Percentiles rank a stretch among this genome's conserved stretches.
phyloP scores from a whole-genome alignment of 192 early-diverging fungal genomes.

The Gamsiella multidivaricata region DNA sequence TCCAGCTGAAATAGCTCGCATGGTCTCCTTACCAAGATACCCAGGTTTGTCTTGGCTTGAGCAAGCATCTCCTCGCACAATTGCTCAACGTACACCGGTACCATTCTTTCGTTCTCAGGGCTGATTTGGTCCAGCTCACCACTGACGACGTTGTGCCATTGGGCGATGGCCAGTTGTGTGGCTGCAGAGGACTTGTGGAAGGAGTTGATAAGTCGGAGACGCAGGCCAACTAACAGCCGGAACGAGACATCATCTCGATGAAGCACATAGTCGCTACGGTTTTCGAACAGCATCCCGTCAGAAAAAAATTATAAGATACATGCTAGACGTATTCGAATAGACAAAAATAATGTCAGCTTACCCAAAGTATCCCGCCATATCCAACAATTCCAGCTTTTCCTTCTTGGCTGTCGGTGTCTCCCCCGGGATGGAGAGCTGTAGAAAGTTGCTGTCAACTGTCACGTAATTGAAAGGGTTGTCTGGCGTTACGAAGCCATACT shows the following conservation, averaged over 20 bases:
- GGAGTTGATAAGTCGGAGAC: slow-evolving; percentile 52
- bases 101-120: slow-evolving; percentile 53
- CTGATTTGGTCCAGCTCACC: slow-evolving; percentile 57
- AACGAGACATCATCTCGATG: slow-evolving; percentile 61
- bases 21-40: slow-evolving; percentile 38
- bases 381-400: slow-evolving; percentile 57
- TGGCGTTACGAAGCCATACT: slow-evolving; percentile 67
- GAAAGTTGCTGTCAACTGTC: slow-evolving; percentile 60
- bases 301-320: not conserved
- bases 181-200: slow-evolving; percentile 24
- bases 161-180: slow-evolving; percentile 39
- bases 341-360: slow-evolving; percentile 31
- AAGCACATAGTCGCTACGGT: slow-evolving; percentile 61
- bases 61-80: slow-evolving; percentile 43
- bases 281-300: no score
- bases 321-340: not conserved
- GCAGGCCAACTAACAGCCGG: slow-evolving; percentile 59
- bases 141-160: slow-evolving; percentile 61
- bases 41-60: slow-evolving; percentile 12
- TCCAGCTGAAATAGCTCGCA: not conserved
- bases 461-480: slow-evolving; percentile 67
- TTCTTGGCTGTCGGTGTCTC: slow-evolving; percentile 37
- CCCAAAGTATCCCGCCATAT: slow-evolving; percentile 58
- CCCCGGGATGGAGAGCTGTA: slow-evolving; percentile 38
- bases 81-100: slow-evolving; percentile 38